phyloP scores from a whole-genome alignment of 768 basidiomycete species.

The Zangia roseola region DNA sequence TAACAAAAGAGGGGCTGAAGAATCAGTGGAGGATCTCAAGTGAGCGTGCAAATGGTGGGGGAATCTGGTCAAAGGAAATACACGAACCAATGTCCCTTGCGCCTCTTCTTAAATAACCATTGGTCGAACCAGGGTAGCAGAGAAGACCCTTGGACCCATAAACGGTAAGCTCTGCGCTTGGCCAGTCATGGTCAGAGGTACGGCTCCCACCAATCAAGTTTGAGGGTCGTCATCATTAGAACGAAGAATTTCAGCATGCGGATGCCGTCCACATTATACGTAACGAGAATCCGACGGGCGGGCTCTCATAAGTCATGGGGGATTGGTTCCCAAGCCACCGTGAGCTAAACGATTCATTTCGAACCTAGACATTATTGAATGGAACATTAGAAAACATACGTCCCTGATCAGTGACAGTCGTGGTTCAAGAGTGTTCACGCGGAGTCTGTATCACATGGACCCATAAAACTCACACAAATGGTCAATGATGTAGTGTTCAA shows the following conservation, averaged over 20 bases:
- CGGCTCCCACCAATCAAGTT: slow-evolving; percentile 1
- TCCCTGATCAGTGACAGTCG: no score
- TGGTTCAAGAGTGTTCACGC: no score
- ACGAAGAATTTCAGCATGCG: slow-evolving; percentile 2
- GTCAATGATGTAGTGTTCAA: no score
- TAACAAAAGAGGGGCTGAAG: slow-evolving; percentile 1
- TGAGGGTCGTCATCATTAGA: slow-evolving; percentile 5
- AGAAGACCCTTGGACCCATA: slow-evolving; percentile 15
- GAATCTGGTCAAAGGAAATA: slow-evolving; percentile 4
- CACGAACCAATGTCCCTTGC: background rate
- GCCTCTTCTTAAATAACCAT: slow-evolving; percentile 16
- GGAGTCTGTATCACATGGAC: no score
- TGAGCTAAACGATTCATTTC: background rate
- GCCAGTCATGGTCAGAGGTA: background rate
- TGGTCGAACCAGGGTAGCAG: slow-evolving; percentile 11
- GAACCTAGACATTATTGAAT: background rate
- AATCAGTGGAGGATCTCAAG: background rate
- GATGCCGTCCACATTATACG: slow-evolving; percentile 4
- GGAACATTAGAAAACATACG: background rate
- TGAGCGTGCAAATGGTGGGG: slow-evolving; percentile 2
- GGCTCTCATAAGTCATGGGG: no score
- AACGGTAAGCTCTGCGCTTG: slow-evolving; percentile 9
- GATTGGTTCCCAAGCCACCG: background rate
- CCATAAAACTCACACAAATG: no score
- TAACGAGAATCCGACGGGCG: slow-evolving; percentile 1